These are phyloP conservation scores for Ganoderma sp. DNA, from an alignment of 1,284 basidiomycete species.

Conservation along the genomic window DNA sequence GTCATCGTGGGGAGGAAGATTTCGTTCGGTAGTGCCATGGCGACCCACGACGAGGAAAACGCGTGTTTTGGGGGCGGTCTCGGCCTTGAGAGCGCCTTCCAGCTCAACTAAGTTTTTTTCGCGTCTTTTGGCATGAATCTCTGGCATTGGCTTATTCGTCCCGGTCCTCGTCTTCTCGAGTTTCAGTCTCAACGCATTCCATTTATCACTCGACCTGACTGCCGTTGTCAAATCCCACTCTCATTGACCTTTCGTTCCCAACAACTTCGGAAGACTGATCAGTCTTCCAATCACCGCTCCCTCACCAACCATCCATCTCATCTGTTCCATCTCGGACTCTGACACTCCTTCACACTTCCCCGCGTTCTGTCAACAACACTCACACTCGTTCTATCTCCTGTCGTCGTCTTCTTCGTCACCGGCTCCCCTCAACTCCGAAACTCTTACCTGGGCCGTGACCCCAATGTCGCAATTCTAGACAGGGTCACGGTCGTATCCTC, in stretches of 20 bases:
- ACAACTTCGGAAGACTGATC: constrained; percentile 11
- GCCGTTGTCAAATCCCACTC: constrained; percentile 22
- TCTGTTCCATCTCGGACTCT: constrained; percentile 10
- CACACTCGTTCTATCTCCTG: constrained; percentile 14
- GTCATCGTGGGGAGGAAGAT: constrained; percentile 49
- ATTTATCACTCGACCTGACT: background rate
- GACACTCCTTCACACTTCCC: constrained; percentile 15
- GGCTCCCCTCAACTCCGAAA: background rate
- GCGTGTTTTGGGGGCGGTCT: constrained; percentile 34
- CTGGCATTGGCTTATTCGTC: constrained; percentile 13
- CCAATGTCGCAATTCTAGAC: constrained; percentile 3
- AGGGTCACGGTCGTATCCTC: constrained; percentile 1
- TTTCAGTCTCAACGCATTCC: background rate
- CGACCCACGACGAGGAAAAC: constrained; percentile 43
- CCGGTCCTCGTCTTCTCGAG: background rate
- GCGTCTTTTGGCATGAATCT: background rate
- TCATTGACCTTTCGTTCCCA: constrained; percentile 23
- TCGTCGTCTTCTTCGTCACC: background rate
- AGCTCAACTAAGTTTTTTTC: constrained; percentile 49
- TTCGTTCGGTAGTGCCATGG: constrained; percentile 53
- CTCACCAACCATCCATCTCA: constrained; percentile 5
- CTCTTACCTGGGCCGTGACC: background rate
- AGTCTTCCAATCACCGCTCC: constrained; percentile 10
- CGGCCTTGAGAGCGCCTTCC: constrained; percentile 64
- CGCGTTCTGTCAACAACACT: background rate